phyloP scores from a whole-genome alignment of 2,329 filamentous ascomycete genomes.

The Elsinoe australis region DNA sequence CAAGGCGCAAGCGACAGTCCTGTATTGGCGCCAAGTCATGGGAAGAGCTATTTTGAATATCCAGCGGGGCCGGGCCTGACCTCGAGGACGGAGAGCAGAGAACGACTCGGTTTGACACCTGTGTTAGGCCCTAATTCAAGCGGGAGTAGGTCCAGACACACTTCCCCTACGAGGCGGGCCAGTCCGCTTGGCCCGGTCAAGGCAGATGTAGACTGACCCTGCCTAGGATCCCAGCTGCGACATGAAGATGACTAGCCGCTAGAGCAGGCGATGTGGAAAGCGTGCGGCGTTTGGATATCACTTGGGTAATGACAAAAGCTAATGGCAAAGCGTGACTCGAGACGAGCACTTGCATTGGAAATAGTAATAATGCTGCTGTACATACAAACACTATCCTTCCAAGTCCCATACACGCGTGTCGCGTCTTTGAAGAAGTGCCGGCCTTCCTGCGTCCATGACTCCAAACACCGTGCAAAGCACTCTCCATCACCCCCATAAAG shows the following conservation, averaged over 20 bases:
- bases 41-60: constrained; percentile 42
- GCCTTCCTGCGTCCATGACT: too few species aligned
- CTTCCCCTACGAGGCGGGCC: constrained; percentile 10
- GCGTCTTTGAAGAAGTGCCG: too few species aligned
- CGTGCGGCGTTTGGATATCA: constrained; percentile 1
- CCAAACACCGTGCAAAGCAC: too few species aligned
- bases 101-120: constrained; percentile 49
- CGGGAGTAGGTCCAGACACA: constrained; percentile 16
- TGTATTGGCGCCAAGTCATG: constrained; percentile 6
- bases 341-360: not conserved
- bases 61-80: constrained; percentile 51
- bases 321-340: not conserved
- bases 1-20: constrained; percentile 29
- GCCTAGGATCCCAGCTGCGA: constrained; percentile 14
- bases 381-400: constrained; percentile 5
- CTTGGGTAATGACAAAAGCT: constrained; percentile 4
- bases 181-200: constrained; percentile 14
- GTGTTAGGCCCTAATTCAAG: constrained; percentile 5
- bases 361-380: constrained; percentile 14
- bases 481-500: too few species aligned
- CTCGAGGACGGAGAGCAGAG: constrained; percentile 76
- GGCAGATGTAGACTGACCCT: constrained; percentile 9
- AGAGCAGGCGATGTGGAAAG: not conserved
- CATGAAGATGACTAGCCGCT: constrained; percentile 3
- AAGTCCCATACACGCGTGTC: too few species aligned